Evolutionary conservation across 192 early-diverging fungal genomes (phyloP).

Genomic region (Entrophospora sp.): DNA sequence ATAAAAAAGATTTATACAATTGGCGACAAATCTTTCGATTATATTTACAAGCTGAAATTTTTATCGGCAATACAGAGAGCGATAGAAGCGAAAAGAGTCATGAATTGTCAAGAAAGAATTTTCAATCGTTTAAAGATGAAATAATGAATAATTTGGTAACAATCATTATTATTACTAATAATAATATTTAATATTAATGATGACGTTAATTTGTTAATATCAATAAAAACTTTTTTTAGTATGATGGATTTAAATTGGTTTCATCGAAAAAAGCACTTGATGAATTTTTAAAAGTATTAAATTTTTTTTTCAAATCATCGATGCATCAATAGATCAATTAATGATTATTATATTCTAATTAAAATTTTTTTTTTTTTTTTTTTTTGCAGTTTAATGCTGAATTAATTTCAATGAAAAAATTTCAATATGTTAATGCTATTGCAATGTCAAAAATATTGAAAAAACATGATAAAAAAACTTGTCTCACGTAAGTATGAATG

Average conservation of each 20-base stretch:
- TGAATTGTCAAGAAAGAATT: constrained; percentile 47
- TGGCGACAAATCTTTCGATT: constrained; percentile 64
- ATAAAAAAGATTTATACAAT: constrained; percentile 65
- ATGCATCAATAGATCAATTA: no score
- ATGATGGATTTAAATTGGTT: not conserved
- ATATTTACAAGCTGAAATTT: constrained; percentile 66
- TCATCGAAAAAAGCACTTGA: not conserved
- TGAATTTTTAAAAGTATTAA: not conserved
- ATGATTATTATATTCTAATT: no score
- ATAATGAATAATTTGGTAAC: constrained; percentile 35
- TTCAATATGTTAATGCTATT: constrained; percentile 66
- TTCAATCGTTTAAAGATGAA: constrained; percentile 51
- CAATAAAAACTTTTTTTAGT: not conserved
- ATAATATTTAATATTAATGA: not conserved
- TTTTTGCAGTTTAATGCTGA: constrained; percentile 64
- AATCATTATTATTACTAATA: constrained; percentile 19
- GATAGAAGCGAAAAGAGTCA: constrained; percentile 45
- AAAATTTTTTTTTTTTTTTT: constrained; percentile 15
- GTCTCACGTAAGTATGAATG: constrained; percentile 42
- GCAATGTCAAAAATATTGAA: constrained; percentile 81
- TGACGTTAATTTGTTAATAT: no score
- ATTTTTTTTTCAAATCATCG: constrained; percentile 16
- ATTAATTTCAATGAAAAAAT: constrained; percentile 56
- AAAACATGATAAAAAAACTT: constrained; percentile 83
- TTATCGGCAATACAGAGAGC: constrained; percentile 48